Percentiles rank a stretch among this genome's conserved stretches.
phyloP scores from a whole-genome alignment of 306 rosid species.

The Senna siamea region DNA sequence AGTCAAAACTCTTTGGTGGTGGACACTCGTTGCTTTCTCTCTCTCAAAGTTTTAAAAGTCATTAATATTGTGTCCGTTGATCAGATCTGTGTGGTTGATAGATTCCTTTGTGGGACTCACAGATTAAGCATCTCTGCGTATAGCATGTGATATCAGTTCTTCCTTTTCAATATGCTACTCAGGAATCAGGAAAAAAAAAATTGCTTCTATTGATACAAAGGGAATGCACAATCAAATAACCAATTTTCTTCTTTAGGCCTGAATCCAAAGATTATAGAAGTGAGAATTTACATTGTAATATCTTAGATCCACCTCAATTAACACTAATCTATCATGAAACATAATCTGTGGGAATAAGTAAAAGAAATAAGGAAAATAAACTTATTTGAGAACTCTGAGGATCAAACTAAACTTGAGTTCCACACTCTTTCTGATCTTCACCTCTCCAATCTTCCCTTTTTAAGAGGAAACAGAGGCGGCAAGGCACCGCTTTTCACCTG shows the following conservation, averaged over 20 bases:
- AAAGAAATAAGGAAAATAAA: slow-evolving; percentile 40
- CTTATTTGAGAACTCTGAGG: slow-evolving; percentile 48
- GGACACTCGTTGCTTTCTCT: slow-evolving; percentile 7
- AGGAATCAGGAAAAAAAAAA: slow-evolving; percentile 22
- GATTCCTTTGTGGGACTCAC: slow-evolving; percentile 55
- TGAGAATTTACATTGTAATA: slow-evolving; percentile 80
- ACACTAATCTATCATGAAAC: slow-evolving; percentile 57
- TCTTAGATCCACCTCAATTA: slow-evolving; percentile 63
- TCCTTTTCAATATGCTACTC: slow-evolving; percentile 22
- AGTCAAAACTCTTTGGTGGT: not conserved
- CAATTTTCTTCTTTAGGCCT: slow-evolving; percentile 29
- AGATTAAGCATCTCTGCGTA: slow-evolving; percentile 40
- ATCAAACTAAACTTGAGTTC: slow-evolving; percentile 42
- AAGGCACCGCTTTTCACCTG: slow-evolving; percentile 76
- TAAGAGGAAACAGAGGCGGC: slow-evolving; percentile 89
- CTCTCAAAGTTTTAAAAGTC: not conserved
- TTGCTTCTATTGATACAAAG: slow-evolving; percentile 36
- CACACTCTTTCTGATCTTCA: slow-evolving; percentile 35
- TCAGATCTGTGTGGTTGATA: slow-evolving; percentile 46
- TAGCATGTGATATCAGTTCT: slow-evolving; percentile 42
- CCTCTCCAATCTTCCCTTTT: slow-evolving; percentile 84
- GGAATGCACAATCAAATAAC: slow-evolving; percentile 33
- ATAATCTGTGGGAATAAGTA: slow-evolving; percentile 35
- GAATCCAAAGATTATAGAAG: slow-evolving; percentile 55
- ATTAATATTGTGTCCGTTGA: slow-evolving; percentile 32